Conservation (phyloP, 495 filamentous ascomycete genomes). For the Trichoderma gamsii region DNA sequence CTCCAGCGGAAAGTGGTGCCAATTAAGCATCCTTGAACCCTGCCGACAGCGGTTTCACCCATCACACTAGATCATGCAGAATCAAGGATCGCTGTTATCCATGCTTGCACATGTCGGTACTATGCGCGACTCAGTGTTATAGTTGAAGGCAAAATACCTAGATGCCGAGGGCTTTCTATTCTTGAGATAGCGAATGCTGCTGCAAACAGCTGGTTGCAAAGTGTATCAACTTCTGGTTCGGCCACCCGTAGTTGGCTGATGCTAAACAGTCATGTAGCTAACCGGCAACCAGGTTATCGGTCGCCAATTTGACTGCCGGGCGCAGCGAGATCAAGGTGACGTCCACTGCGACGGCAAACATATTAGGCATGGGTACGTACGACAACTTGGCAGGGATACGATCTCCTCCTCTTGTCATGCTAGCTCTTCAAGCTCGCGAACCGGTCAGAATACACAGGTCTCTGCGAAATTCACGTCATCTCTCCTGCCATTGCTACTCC, state of each 20-base stretch:
- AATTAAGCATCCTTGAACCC: conserved; percentile 12
- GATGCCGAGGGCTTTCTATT: too few species aligned
- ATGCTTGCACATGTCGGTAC: not conserved
- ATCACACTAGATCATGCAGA: not conserved
- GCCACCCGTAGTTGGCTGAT: not conserved
- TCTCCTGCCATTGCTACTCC: not conserved
- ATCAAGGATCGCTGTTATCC: not conserved
- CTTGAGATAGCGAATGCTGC: too few species aligned
- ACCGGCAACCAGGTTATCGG: not conserved
- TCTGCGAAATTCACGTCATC: not conserved
- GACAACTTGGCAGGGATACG: not conserved
- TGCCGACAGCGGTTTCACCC: not conserved
- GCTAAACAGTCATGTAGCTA: not conserved
- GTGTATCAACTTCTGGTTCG: not conserved
- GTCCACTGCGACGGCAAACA: not conserved
- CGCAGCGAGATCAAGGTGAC: not conserved
- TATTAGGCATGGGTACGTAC: not conserved
- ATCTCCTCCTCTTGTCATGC: not conserved
- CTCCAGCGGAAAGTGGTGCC: not conserved
- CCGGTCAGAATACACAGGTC: not conserved
- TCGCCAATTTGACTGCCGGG: not conserved
- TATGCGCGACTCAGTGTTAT: not conserved
- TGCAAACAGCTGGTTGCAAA: too few species aligned
- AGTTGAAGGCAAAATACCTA: not conserved
- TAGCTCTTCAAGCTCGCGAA: not conserved